A percentile compares a stretch with the other conserved stretches of the same genome.
Evolutionary conservation across 306 rosid species (phyloP).

Genomic region (Quercus robur): DNA sequence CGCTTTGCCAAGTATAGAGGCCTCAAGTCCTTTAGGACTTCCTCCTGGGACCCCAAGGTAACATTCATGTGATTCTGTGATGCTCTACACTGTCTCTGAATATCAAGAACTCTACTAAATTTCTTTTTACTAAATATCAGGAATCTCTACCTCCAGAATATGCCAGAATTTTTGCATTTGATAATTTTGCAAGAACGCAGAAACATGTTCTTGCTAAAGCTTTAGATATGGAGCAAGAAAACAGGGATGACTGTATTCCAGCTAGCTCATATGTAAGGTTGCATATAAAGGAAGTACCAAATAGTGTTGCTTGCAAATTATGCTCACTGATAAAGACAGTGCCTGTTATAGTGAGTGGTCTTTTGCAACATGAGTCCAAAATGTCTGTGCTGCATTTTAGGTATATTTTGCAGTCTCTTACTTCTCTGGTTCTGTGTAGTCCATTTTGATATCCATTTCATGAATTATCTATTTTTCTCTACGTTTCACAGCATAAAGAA

Average conservation of each 20-base stretch:
- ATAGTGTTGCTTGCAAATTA: conserved; percentile 56
- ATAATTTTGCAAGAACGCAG: conserved; percentile 65
- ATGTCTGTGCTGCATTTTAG: conserved; percentile 95
- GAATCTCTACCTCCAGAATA: conserved; percentile 88
- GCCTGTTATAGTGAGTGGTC: conserved; percentile 84
- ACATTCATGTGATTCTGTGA: conserved; percentile 5
- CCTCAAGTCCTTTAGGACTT: conserved; percentile 92
- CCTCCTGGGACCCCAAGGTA: conserved; percentile 97
- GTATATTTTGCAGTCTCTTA: conserved; percentile 28
- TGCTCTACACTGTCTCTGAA: not conserved
- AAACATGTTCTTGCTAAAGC: conserved; percentile 84
- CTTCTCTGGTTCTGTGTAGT: not conserved
- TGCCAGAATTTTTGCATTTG: conserved; percentile 79
- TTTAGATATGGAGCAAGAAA: conserved; percentile 55
- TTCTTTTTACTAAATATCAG: conserved; percentile 37
- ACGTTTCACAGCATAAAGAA: conserved; percentile 71
- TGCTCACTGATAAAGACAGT: conserved; percentile 28
- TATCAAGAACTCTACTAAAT: conserved; percentile 15
- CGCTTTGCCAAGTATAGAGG: conserved; percentile 94
- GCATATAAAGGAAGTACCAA: conserved; percentile 72
- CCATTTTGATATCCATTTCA: not conserved
- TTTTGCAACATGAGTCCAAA: conserved; percentile 91
- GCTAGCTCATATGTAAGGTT: conserved; percentile 67
- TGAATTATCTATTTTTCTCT: conserved; percentile 14
- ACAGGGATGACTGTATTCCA: conserved; percentile 51